Conservation (phyloP, 345 rosid genomes). For the Litchi chinensis region DNA sequence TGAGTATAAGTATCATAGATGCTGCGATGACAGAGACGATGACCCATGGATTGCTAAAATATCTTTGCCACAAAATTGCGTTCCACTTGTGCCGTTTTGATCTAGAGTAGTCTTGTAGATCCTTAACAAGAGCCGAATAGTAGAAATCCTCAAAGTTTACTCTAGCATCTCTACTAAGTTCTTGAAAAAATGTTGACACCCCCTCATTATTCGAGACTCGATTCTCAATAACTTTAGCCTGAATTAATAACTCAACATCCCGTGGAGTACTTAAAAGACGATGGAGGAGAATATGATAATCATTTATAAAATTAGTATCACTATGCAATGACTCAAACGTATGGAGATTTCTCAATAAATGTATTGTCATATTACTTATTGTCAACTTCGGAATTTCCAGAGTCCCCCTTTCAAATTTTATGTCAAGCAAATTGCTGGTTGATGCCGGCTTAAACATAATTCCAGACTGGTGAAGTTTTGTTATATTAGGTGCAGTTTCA, state of each 20-base stretch:
- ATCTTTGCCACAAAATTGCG: slow-evolving; percentile 13
- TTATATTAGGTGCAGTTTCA: too few relatives aligned
- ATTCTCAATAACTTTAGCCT: slow-evolving; percentile 1
- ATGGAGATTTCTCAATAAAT: slow-evolving; percentile 3
- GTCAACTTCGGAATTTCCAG: slow-evolving; percentile 1
- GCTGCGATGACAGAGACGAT: too few relatives aligned
- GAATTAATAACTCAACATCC: slow-evolving; percentile 13
- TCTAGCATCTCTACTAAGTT: background rate
- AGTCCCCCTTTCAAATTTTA: slow-evolving; percentile 20
- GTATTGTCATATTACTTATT: background rate
- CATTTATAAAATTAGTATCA: background rate
- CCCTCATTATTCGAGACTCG: background rate
- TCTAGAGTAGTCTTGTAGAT: background rate
- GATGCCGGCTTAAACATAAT: background rate
- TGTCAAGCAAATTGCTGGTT: background rate
- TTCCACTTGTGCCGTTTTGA: slow-evolving; percentile 17
- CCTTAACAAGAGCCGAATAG: background rate
- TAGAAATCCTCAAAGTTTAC: background rate
- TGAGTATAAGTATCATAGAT: too few relatives aligned
- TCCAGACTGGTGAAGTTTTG: too few relatives aligned
- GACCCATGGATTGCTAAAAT: background rate
- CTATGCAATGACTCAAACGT: slow-evolving; percentile 13
- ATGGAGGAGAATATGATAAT: background rate
- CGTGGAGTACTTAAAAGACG: background rate
- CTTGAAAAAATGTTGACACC: background rate